Evolutionary conservation across 768 basidiomycete species (phyloP), one percentile per base, ranked within the genome.

Genomic region (Crucibulum laeve): DNA sequence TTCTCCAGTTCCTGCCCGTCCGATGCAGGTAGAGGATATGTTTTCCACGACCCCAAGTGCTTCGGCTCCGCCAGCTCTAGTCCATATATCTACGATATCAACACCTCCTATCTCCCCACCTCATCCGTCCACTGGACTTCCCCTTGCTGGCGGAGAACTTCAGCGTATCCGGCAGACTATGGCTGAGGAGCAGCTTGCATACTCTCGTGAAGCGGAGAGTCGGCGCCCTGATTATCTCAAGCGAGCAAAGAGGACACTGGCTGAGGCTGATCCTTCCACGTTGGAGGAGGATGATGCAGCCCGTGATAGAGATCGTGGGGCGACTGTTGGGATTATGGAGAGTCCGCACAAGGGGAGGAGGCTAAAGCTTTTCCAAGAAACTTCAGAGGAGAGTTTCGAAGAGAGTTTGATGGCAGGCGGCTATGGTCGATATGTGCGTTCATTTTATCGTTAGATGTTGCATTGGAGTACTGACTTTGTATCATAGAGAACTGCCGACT

Each of bases 321-420:
- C 58, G 2, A 55, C 65, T 24, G 64, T 87, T 23, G 85, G 84
- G 13, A 79, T 89, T 21, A 74, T 73, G 51, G 80, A 83, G 50
- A 87, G 79, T 52, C 86, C 87, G 0, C 60, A 70, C 43, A 88
- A 84, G 62, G 88, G 88, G 1, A 70, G 87, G 44, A 70, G 86
- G 40, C 65, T 89, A 25, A 82, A 79, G 50, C 60, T 91, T 30
- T 90, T 89, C 59, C 86, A 87, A 58, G 85, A 87, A 63, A 88
- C 86, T 0, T 84, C 83, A 3, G 85, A 87, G 36, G 85, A 87
- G 61, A 89, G 86, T 54, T 89, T 90, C 52, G 87, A 90, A 54
- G 87, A 90, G 62, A 85, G 85, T 52, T 59, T 89, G 32, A 86
- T 88, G 77, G 86, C 85, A 15, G 85, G 86, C 23, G 87, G 87